phyloP scores from a whole-genome alignment of 1,139 yeast genomes.

The Taphrina wiesneri region DNA sequence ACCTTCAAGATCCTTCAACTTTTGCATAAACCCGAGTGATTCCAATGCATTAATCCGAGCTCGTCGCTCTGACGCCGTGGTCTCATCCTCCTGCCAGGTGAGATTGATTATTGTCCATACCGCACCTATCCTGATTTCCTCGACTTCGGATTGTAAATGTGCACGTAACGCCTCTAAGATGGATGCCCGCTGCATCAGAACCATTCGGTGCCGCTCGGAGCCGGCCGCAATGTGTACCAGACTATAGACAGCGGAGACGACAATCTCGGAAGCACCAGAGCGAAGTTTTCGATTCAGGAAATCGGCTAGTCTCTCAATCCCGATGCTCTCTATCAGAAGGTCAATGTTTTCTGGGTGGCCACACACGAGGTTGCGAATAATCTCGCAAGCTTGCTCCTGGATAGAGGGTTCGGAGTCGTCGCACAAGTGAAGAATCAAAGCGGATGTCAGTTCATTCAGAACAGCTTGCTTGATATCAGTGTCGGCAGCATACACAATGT shows the following conservation, averaged over 20 bases:
- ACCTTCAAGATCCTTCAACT: conserved; percentile 44
- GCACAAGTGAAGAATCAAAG: conserved; percentile 55
- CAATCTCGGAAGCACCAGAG: conserved; percentile 46
- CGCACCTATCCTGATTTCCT: conserved; percentile 55
- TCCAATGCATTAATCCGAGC: conserved; percentile 42
- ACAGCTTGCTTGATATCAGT: conserved; percentile 44
- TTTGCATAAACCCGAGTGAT: conserved; percentile 50
- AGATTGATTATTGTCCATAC: conserved; percentile 62
- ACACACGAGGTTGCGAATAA: conserved; percentile 73
- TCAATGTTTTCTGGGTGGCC: conserved; percentile 56
- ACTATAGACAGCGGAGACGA: conserved; percentile 55
- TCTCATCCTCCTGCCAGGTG: conserved; percentile 53
- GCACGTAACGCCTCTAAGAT: conserved; percentile 49
- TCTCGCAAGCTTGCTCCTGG: conserved; percentile 67
- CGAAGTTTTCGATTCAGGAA: conserved; percentile 42
- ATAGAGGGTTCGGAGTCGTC: conserved; percentile 55
- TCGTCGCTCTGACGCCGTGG: conserved; percentile 37
- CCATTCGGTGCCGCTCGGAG: conserved; percentile 52
- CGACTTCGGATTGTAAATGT: conserved; percentile 47
- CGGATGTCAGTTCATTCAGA: conserved; percentile 54
- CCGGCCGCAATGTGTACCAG: conserved; percentile 63
- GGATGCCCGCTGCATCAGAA: conserved; percentile 50
- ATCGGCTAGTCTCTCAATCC: neutral
- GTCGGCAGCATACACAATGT: conserved; percentile 54
- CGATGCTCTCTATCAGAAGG: conserved; percentile 1